These are phyloP conservation scores for Mucor indicus DNA, from an alignment of 371 early-diverging fungal genomes.

Conservation along the genomic window DNA sequence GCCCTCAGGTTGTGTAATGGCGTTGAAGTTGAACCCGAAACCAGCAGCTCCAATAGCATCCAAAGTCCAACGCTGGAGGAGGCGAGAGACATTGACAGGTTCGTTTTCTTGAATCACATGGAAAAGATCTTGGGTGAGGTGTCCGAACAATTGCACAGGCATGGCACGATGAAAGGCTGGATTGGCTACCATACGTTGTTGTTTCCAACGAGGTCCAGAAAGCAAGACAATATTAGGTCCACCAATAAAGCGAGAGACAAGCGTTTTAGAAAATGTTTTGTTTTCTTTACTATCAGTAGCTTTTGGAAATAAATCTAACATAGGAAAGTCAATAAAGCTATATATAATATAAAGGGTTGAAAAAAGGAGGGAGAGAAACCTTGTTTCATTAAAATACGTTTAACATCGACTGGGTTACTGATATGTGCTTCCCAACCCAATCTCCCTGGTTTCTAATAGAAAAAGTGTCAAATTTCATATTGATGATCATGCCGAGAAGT, in stretches of 20 bases:
- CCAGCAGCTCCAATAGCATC: slow-evolving; percentile 34
- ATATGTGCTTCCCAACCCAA: slow-evolving; percentile 5
- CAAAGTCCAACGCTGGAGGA: slow-evolving; percentile 24
- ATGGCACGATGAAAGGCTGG: slow-evolving; percentile 34
- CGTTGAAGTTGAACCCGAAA: slow-evolving; percentile 17
- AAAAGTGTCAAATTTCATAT: neutral
- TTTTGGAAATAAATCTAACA: neutral
- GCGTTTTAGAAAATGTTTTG: too few relatives aligned
- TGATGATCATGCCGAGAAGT: neutral
- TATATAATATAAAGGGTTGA: too few relatives aligned
- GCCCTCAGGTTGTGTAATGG: neutral
- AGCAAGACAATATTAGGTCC: too few relatives aligned
- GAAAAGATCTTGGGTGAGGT: slow-evolving; percentile 19
- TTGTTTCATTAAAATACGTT: slow-evolving; percentile 5
- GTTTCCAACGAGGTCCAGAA: slow-evolving; percentile 31
- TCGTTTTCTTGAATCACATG: slow-evolving; percentile 12
- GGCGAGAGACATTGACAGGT: slow-evolving; percentile 11
- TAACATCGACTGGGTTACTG: slow-evolving; percentile 2
- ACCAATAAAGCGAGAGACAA: too few relatives aligned
- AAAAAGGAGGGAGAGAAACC: neutral
- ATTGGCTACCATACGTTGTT: slow-evolving; percentile 30
- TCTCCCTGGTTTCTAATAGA: neutral
- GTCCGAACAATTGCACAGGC: slow-evolving; percentile 34
- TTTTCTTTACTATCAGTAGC: too few relatives aligned
- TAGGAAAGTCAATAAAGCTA: too few relatives aligned